Conservation (phyloP, 495 filamentous ascomycete species). For the Neurospora sp. region DNA sequence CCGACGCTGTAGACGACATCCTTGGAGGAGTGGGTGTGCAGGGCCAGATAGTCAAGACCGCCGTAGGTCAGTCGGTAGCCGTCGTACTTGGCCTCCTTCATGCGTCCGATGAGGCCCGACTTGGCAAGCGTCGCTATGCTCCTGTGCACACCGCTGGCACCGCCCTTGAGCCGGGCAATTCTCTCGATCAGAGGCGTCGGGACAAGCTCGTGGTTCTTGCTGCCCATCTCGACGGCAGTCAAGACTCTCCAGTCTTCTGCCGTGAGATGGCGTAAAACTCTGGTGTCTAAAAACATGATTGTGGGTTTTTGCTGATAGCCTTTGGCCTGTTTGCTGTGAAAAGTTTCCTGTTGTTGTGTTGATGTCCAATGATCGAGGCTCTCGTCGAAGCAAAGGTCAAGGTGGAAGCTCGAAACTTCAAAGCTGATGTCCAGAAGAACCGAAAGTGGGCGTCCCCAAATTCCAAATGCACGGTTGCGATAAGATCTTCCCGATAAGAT, state of each 20-base stretch:
- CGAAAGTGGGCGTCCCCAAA: constrained; percentile 3
- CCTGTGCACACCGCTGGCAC: constrained; percentile 68
- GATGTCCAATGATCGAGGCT: neutral
- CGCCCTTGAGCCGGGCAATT: constrained; percentile 70
- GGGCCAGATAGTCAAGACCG: constrained; percentile 89
- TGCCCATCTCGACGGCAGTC: constrained; percentile 84
- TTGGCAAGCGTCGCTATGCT: constrained; percentile 87
- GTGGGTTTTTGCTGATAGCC: neutral
- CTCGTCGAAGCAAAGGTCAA: neutral
- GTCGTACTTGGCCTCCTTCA: constrained; percentile 96
- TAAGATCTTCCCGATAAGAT: constrained; percentile 7
- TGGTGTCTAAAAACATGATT: constrained; percentile 61
- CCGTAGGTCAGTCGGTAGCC: constrained; percentile 96
- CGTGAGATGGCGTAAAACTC: constrained; percentile 82
- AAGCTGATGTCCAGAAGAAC: neutral
- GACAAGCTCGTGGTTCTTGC: constrained; percentile 93
- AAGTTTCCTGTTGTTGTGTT: neutral
- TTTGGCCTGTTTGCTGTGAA: neutral
- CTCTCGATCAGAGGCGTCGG: constrained; percentile 81
- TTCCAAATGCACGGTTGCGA: neutral
- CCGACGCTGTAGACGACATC: constrained; percentile 80
- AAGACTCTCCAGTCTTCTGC: constrained; percentile 92
- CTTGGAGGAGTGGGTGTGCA: constrained; percentile 75
- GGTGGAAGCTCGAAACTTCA: neutral
- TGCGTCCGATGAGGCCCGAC: constrained; percentile 77